These are phyloP conservation scores for Penicillium mononematosum DNA, from an alignment of 495 filamentous ascomycete species.

Conservation along the genomic window DNA sequence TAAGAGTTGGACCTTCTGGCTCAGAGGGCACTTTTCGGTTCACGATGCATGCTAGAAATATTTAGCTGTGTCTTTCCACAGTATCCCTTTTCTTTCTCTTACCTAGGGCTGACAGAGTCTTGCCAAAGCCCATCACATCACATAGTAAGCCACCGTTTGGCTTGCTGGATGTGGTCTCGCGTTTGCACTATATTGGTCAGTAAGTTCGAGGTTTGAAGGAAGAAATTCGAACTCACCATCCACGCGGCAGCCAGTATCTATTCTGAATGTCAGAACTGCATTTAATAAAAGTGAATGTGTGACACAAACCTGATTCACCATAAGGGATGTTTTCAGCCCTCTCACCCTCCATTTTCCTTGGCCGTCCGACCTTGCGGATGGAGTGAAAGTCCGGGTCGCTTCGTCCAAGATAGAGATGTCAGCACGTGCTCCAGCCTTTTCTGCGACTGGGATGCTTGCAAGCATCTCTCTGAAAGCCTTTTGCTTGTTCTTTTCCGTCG, in stretches of 20 bases:
- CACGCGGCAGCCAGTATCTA: background rate
- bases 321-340: background rate
- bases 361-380: background rate
- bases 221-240: background rate
- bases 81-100: background rate
- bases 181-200: conserved; percentile 1
- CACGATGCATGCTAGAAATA: background rate
- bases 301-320: background rate
- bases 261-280: background rate
- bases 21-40: background rate
- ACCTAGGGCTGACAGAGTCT: background rate
- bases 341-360: background rate
- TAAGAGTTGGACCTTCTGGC: background rate
- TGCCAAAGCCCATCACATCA: conserved; percentile 2
- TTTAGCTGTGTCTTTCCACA: background rate
- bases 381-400: background rate
- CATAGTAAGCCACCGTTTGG: background rate
- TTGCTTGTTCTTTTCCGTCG: background rate
- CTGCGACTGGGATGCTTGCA: background rate
- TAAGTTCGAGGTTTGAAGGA: background rate
- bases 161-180: background rate
- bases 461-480: background rate
- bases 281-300: background rate
- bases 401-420: background rate
- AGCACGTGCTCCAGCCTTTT: background rate